phyloP scores from a whole-genome alignment of 2,329 filamentous ascomycete species.

The Exophiala alcalophila region DNA sequence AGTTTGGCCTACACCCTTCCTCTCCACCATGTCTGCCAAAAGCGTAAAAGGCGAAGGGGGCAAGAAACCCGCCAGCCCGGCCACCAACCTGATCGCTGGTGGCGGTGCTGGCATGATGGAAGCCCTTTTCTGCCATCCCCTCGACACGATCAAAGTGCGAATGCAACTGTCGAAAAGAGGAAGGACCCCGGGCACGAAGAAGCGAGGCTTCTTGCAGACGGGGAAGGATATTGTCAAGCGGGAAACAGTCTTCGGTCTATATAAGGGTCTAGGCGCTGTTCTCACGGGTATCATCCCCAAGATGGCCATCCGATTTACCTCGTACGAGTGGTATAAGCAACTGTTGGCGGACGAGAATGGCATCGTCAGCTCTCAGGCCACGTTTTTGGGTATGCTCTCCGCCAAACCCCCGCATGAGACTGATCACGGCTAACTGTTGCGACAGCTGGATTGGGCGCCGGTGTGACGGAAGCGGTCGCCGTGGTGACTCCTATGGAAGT shows the following conservation, averaged over 20 bases:
- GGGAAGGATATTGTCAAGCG: conserved; percentile 81
- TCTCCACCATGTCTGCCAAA: conserved; percentile 61
- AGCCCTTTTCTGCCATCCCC: conserved; percentile 88
- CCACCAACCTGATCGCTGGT: conserved; percentile 94
- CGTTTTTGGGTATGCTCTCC: conserved; percentile 60
- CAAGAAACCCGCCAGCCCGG: conserved; percentile 78
- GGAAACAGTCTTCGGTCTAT: conserved; percentile 88
- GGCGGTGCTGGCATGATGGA: conserved; percentile 99
- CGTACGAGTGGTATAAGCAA: conserved; percentile 94
- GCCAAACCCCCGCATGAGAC: background rate
- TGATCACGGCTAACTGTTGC: conserved; percentile 6
- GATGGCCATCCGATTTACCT: conserved; percentile 98
- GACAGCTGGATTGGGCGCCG: conserved; percentile 81
- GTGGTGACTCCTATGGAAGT: conserved; percentile 99
- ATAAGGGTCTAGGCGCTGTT: conserved; percentile 97
- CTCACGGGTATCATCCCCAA: conserved; percentile 95
- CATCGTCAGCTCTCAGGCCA: conserved; percentile 65
- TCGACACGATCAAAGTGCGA: conserved; percentile 97
- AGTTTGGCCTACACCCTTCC: too few relatives aligned
- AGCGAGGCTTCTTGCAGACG: conserved; percentile 82
- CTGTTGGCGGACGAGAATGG: conserved; percentile 69
- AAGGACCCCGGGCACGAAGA: conserved; percentile 73
- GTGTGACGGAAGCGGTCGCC: conserved; percentile 92
- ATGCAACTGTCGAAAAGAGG: conserved; percentile 96
- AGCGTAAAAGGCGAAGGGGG: conserved; percentile 54